Evolutionary conservation across 768 basidiomycete species (phyloP), one percentile per base, ranked within the genome.

Genomic region (Tulasnella sp.): DNA sequence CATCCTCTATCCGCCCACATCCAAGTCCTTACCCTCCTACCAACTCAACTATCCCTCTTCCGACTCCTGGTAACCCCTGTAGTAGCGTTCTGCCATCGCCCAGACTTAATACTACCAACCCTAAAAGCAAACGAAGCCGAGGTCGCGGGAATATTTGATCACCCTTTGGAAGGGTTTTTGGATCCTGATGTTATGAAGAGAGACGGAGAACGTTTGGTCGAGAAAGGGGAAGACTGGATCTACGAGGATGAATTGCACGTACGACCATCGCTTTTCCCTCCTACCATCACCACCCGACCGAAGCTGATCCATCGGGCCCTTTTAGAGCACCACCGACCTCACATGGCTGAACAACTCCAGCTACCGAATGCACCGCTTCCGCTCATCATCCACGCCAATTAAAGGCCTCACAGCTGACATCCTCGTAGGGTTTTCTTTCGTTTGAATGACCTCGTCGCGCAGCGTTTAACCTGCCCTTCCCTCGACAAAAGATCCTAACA

Each of bases 331-430:
- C 6, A 89, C 87, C 3, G 93, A 94, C 83, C 84, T 89, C 1
- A 83, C 86, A 1, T 87, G 89, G 85, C 84, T 91, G 12, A 88
- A 87, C 44, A 86, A 88, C 48, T 87, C 87, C 12, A 81, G 85
- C 0, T 96, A 96, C 82, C 90, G 96, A 24, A 92, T 94, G 90
- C 94, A 97, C 83, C 91, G 95, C 10, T 92, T 97, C 82, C 89
- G 94, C 46, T 91, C 92, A 3, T 88, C 87, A 0, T 92, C 92
- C 0, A 95, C 94, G 24, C 91, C 95, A 0, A 88, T 97, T 79
- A 95, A 94, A 84, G 95, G 95, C 0, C 84, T 97, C 2, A 96
- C 95, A 1, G 88, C 93, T 1, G 93, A 95, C 81, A 93, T 97
- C 19, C 85, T 97, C 75, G 94, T 94, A 81, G 80, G 92, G n/a